A percentile compares a stretch with the other conserved stretches of the same genome.
These are phyloP conservation scores for Xylariaceae sp. DNA, from an alignment of 2,329 filamentous ascomycete species.

Conservation along the genomic window DNA sequence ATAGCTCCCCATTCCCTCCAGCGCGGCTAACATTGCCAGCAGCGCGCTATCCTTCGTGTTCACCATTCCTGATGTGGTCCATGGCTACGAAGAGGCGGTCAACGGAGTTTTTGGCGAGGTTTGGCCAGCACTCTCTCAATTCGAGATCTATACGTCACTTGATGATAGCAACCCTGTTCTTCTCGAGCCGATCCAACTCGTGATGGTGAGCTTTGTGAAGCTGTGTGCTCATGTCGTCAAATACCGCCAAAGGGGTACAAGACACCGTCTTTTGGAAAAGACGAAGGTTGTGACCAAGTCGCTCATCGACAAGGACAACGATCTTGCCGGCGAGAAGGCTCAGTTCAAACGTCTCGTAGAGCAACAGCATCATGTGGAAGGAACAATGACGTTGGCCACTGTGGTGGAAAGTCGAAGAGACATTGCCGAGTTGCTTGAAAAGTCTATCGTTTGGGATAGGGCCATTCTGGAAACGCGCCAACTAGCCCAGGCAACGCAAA, in stretches of 20 bases:
- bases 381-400: conserved; percentile 17
- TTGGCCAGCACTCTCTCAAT: conserved; percentile 18
- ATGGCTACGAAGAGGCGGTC: conserved; percentile 18
- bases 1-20: conserved; percentile 16
- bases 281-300: conserved; percentile 19
- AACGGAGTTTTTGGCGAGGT: conserved; percentile 17
- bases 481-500: conserved; percentile 11
- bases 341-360: conserved; percentile 14
- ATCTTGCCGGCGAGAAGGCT: conserved; percentile 14
- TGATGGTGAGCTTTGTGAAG: conserved; percentile 23
- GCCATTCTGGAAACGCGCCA: conserved; percentile 8
- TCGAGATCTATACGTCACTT: conserved; percentile 20
- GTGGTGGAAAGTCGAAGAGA: conserved; percentile 6
- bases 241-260: conserved; percentile 20
- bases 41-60: conserved; percentile 19
- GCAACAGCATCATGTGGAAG: conserved; percentile 18
- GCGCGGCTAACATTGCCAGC: conserved; percentile 13
- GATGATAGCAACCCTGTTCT: conserved; percentile 12
- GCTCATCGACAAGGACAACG: conserved; percentile 18
- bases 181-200: conserved; percentile 11
- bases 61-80: conserved; percentile 18
- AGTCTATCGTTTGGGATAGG: conserved; percentile 9
- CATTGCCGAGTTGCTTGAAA: neutral
- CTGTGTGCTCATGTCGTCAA: conserved; percentile 24
- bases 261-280: conserved; percentile 13